phyloP scores from a whole-genome alignment of 352 stramenopile species.

The Globisporangium alternatum region DNA sequence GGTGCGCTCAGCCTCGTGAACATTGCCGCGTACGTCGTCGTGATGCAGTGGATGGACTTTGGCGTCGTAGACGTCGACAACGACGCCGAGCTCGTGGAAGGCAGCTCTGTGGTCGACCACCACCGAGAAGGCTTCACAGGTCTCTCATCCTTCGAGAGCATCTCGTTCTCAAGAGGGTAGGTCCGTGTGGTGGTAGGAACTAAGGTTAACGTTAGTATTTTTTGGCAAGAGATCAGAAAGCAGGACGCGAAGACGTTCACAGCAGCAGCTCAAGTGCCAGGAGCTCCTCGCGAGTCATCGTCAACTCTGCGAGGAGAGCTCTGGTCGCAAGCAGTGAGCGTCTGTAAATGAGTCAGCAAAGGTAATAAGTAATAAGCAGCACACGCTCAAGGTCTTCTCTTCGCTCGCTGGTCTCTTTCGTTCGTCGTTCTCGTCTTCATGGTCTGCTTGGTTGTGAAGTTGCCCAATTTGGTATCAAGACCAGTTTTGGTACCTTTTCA shows the following conservation, averaged over 20 bases:
- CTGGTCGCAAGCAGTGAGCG: neutral
- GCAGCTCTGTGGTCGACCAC: conserved; percentile 16
- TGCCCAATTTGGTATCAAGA: too few relatives aligned
- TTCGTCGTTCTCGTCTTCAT: neutral
- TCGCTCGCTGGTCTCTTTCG: neutral
- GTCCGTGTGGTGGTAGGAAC: neutral
- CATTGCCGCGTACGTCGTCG: conserved; percentile 62
- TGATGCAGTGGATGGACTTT: conserved; percentile 89
- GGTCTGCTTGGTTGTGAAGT: neutral
- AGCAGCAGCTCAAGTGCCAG: neutral
- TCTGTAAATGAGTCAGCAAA: neutral
- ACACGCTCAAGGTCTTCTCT: neutral
- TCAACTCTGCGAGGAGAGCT: neutral
- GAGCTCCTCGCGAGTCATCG: neutral
- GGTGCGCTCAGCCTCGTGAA: conserved; percentile 71
- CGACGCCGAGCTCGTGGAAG: conserved; percentile 62
- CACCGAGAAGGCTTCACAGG: conserved; percentile 2
- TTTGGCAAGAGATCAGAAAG: conserved; percentile 4
- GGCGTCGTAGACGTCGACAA: conserved; percentile 77
- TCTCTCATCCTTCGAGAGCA: conserved; percentile 74
- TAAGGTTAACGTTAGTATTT: neutral
- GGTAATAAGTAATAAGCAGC: neutral
- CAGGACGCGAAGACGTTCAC: neutral
- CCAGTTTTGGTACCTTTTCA: too few relatives aligned
- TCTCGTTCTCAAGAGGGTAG: conserved; percentile 30